These are phyloP conservation scores for Selenicereus undatus DNA, from an alignment of 148 eudicot genomes.

Conservation along the genomic window DNA sequence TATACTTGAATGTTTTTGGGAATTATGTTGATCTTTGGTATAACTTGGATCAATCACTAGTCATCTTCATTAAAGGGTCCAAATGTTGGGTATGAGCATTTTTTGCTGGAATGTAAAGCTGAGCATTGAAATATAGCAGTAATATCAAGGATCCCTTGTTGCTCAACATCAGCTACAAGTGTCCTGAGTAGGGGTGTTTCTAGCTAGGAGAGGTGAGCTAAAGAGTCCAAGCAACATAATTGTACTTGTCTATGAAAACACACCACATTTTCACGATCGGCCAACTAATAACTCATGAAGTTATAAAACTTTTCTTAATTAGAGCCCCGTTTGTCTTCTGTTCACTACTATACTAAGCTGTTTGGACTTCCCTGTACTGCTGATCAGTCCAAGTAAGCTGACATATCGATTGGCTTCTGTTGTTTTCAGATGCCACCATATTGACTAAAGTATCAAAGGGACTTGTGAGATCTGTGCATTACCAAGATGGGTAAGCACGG, in stretches of 20 bases:
- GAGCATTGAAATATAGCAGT: too few species aligned
- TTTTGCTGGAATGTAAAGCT: neutral
- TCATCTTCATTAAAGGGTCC: neutral
- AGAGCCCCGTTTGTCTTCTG: neutral
- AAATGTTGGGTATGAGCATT: neutral
- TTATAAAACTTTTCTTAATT: neutral
- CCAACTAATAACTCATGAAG: neutral
- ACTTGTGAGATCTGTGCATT: conserved; percentile 16
- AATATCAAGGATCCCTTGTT: neutral
- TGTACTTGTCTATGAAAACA: neutral
- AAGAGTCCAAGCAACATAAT: neutral
- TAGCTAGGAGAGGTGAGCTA: neutral
- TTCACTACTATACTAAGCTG: neutral
- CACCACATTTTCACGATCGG: neutral
- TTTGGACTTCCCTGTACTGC: neutral
- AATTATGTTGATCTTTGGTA: neutral
- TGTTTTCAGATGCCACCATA: neutral
- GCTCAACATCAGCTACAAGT: neutral
- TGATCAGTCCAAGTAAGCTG: conserved; percentile 12
- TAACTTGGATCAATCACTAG: neutral
- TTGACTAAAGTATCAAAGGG: conserved; percentile 13
- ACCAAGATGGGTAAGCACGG: conserved; percentile 66
- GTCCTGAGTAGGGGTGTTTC: neutral
- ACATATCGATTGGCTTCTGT: neutral
- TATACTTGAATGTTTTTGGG: too few species aligned